Base-by-base conservation (phyloP, 768 basidiomycete genomes). In the Tremella fuciformis region DNA sequence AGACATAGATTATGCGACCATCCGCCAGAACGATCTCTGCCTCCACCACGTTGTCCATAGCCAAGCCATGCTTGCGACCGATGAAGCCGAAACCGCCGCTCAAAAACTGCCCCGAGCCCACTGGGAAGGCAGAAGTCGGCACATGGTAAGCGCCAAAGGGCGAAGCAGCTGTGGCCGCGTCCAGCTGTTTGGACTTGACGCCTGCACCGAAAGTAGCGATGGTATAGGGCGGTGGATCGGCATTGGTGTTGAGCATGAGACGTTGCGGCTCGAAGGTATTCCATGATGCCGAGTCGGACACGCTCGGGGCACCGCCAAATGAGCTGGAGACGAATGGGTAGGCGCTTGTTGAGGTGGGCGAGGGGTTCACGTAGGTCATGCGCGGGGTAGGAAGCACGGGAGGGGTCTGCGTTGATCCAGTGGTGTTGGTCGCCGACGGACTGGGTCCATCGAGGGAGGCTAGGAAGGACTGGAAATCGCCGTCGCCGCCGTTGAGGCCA, bases 21-120 rank as follows among this genome's bases (percentile, higher is more conserved):
- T 94, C 90, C 3, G 91, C 88, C 16, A 92, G 81, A 1, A 96
- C 92, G 78, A 92, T 86, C 77, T 97, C 92, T 0, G 88, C 87
- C 70, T 96, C 91, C 4, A 93, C 87, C 22, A 94, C 79, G 71
- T 88, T 89, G 74, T 97, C 92, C 71, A 91, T 83, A 58, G 89
- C 91, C 55, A 96, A 80, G 6, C 92, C 92, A 62, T 86, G 83
- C 65, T 91, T 77, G 52, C 92, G 83, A 52, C 88, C 86, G 44
- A 92, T 80, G 78, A 94, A 86, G 1, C 92, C 92, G 69, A 94
- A 94, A 1, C 92, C 92, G 16, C 88, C 91, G 2, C 73, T 70
- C 41, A 77, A 53, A 67, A 78, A 77, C 24, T 77, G 72, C 7
- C 78, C 78, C 3, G 77, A 55, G 1, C 78, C 77, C 8, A 78